Evolutionary conservation across 495 filamentous ascomycete genomes (phyloP).

Genomic region (Chaetomium fimeti): DNA sequence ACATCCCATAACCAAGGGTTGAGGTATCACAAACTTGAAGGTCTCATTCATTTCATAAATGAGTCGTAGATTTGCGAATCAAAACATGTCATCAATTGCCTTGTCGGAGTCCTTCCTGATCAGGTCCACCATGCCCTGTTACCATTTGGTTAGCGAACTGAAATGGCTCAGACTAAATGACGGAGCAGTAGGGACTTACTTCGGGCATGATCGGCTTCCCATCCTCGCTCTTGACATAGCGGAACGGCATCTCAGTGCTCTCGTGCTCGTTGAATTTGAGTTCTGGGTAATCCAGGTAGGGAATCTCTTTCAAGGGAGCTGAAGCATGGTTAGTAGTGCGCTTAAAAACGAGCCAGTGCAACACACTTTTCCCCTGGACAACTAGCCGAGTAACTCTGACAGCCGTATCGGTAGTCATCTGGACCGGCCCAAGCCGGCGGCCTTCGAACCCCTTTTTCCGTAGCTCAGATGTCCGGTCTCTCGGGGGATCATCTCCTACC

Average conservation of each 20-base stretch:
- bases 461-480: conserved; percentile 90
- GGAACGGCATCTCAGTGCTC: conserved; percentile 94
- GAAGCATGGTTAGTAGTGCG: not conserved
- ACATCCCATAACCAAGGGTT: not conserved
- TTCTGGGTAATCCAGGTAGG: conserved; percentile 84
- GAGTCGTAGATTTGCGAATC: not conserved
- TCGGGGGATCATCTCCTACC: conserved; percentile 85
- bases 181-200: conserved; percentile 49
- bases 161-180: not conserved
- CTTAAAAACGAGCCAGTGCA: not conserved
- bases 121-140: conserved; percentile 86
- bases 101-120: conserved; percentile 95
- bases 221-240: conserved; percentile 75
- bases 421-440: conserved; percentile 82
- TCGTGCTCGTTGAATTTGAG: conserved; percentile 86
- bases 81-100: conserved; percentile 82
- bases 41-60: not conserved
- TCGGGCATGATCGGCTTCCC: conserved; percentile 86
- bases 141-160: not conserved
- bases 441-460: conserved; percentile 89
- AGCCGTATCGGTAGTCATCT: conserved; percentile 98
- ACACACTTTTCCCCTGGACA: conserved; percentile 72
- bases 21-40: not conserved
- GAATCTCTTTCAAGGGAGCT: conserved; percentile 74
- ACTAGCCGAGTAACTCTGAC: conserved; percentile 90